Evolutionary conservation across 257 asterid genomes (phyloP).

Genomic region (Solanum acaule): DNA sequence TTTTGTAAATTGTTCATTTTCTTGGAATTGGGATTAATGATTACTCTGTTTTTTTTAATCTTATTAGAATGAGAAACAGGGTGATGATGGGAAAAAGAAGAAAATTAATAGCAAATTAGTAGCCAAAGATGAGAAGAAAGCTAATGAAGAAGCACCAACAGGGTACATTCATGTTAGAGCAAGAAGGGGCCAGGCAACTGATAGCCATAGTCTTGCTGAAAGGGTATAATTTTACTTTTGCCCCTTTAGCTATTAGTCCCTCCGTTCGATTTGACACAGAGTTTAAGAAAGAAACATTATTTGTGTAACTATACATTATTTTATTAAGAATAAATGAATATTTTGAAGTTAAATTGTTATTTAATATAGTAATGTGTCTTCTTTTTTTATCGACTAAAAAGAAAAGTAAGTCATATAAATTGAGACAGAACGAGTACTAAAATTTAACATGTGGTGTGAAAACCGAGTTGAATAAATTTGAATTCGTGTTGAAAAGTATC

Average conservation of each 20-base stretch:
- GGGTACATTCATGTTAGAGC: conserved; percentile 81
- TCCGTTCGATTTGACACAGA: no score
- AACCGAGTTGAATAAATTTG: background rate
- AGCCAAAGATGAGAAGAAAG: conserved; percentile 19
- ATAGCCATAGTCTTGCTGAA: conserved; percentile 88
- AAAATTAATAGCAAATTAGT: conserved; percentile 11
- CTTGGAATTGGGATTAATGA: background rate
- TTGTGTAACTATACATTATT: no score
- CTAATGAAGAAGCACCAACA: conserved; percentile 17
- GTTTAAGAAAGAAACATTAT: no score
- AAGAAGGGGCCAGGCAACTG: conserved; percentile 92
- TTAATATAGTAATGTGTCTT: no score
- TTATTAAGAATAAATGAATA: no score
- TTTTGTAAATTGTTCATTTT: background rate
- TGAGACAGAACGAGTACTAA: no score
- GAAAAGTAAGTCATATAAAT: no score
- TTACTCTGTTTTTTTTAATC: background rate
- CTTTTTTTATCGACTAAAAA: no score
- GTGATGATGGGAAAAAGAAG: conserved; percentile 25
- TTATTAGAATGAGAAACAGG: conserved; percentile 22
- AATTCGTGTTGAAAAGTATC: no score
- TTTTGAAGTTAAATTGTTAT: no score
- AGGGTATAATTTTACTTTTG: conserved; percentile 37
- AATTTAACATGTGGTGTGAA: background rate
- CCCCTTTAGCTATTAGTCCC: no score